Conservation (phyloP, 306 rosid genomes). For the Acacia crassicarpa region DNA sequence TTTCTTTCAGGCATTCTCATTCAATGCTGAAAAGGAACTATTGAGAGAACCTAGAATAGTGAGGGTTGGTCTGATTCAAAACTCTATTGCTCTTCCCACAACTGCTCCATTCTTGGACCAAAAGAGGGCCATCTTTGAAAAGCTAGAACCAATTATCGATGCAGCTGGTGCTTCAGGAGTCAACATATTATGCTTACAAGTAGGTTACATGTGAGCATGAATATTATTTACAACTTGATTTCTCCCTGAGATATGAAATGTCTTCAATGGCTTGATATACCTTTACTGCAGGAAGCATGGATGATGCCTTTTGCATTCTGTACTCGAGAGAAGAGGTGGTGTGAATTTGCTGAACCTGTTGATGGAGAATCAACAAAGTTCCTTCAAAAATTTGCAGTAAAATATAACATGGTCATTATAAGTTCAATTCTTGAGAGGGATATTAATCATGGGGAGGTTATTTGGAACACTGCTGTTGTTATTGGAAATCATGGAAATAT, state of each 20-base stretch:
- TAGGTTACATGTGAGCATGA: constrained; percentile 36
- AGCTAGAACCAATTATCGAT: constrained; percentile 74
- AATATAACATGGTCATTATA: constrained; percentile 88
- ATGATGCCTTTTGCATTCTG: constrained; percentile 97
- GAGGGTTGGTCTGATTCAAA: constrained; percentile 91
- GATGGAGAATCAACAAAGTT: constrained; percentile 72
- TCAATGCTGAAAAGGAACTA: constrained; percentile 68
- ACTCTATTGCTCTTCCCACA: constrained; percentile 79
- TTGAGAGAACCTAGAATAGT: constrained; percentile 74
- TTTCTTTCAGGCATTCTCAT: constrained; percentile 67
- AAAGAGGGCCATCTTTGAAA: constrained; percentile 69
- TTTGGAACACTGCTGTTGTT: constrained; percentile 86
- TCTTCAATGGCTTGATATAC: not conserved
- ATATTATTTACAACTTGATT: constrained; percentile 9
- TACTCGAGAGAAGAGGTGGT: constrained; percentile 87
- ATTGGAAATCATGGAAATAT: constrained; percentile 87
- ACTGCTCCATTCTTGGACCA: constrained; percentile 71
- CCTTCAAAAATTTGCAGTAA: constrained; percentile 39
- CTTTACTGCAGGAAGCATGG: constrained; percentile 74
- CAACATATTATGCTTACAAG: constrained; percentile 91
- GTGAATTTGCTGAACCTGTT: constrained; percentile 92
- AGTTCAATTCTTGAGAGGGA: constrained; percentile 95
- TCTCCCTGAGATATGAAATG: constrained; percentile 15
- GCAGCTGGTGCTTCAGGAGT: constrained; percentile 87
- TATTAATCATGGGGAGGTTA: constrained; percentile 78